Base-by-base conservation (phyloP, 2,329 filamentous ascomycete genomes). In the Harringtonia lauricola region DNA sequence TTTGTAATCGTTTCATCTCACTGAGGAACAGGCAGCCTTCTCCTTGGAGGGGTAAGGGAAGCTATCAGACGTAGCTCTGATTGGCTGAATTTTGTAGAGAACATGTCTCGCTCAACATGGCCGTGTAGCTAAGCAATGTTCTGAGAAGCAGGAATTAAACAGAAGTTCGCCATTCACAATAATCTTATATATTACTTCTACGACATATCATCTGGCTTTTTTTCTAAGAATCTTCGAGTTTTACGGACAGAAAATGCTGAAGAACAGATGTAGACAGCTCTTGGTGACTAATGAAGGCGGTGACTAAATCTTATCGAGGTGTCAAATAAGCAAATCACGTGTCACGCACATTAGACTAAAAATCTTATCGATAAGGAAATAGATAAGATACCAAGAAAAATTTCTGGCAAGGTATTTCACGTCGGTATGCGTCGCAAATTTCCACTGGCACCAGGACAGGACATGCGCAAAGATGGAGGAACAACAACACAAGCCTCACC, bases 401-500 rank as follows among this genome's bases (percentile, higher is more conserved):
- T 44, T 36, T 10, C 28, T 42, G 28, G 19, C 19, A 26, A n/a
- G n/a, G n/a, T n/a, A n/a, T n/a, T n/a, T n/a, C n/a, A n/a, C n/a
- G n/a, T n/a, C n/a, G n/a, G n/a, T n/a, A n/a, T n/a, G n/a, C 28
- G 39, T 36, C 43, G 37, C 45, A 46, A 49, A 47, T 42, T 44
- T 39, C 26, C n/a, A 15, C 8, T 31, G 5, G 13, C 31, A n/a
- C n/a, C n/a, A n/a, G 22, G 19, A 33, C 26, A 30, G 18, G 33
- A 26, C 26, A 26, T 39, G 39, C 55, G 50, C 59, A 61, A 72
- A 51, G 55, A 89, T 88, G 84, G 84, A 89, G 60, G 84, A 88
- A 59, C 88, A 95, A 67, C 64, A 73, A 34, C 88, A 96, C 58
- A 81, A 86, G 64, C 77, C 86, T 55, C 90, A 96, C 71, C 75